These are phyloP conservation scores for Volvariella surrecta DNA, from an alignment of 1,284 basidiomycete genomes.

Conservation along the genomic window DNA sequence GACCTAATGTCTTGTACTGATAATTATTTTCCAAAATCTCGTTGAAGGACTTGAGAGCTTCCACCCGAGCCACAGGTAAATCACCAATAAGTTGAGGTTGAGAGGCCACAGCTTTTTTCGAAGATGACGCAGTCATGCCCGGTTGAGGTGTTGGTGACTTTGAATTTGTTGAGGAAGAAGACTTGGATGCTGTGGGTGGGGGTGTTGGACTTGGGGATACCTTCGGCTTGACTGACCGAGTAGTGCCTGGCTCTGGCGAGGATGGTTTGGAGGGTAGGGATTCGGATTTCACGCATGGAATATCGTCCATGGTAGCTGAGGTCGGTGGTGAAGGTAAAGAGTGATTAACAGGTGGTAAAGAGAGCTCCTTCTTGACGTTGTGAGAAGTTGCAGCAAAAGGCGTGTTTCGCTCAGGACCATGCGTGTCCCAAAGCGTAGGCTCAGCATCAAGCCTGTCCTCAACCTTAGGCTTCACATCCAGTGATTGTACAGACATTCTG, in stretches of 20 bases:
- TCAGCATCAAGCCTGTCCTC: conserved; percentile 18
- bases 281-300: conserved; percentile 15
- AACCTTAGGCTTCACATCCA: conserved; percentile 21
- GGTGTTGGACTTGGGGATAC: conserved; percentile 22
- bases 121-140: conserved; percentile 15
- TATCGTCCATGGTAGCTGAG: conserved; percentile 17
- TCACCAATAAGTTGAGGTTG: conserved; percentile 63
- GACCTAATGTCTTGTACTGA: conserved; percentile 82
- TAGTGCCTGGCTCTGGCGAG: conserved; percentile 23
- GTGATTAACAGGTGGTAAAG: conserved; percentile 3
- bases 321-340: conserved; percentile 13
- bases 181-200: conserved; percentile 20
- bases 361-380: not conserved
- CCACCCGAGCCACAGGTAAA: conserved; percentile 68
- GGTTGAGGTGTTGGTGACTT: conserved; percentile 26
- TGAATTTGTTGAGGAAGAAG: conserved; percentile 21
- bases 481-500: conserved; percentile 11
- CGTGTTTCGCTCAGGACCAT: not conserved
- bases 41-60: conserved; percentile 68
- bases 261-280: conserved; percentile 21
- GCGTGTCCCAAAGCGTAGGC: not conserved
- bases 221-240: conserved; percentile 22
- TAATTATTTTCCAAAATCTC: conserved; percentile 80
- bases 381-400: not conserved
- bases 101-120: conserved; percentile 23